Evolutionary conservation across 495 filamentous ascomycete genomes (phyloP).

Genomic region (Hypoxylon rickii): DNA sequence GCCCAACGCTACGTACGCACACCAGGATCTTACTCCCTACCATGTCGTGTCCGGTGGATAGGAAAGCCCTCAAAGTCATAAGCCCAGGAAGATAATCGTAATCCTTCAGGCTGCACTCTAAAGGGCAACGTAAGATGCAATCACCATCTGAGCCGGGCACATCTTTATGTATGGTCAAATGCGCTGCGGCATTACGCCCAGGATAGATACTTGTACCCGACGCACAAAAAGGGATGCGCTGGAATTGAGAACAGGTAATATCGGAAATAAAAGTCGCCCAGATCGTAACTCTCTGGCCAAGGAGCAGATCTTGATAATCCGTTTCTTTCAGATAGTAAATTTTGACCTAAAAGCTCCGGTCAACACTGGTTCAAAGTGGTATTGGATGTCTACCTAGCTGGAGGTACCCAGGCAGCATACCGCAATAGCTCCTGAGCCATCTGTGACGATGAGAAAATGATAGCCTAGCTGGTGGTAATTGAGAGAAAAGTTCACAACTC

Average conservation of each 20-base stretch:
- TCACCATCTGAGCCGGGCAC: slow-evolving; percentile 39
- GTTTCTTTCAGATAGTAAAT: slow-evolving; percentile 41
- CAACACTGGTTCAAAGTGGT: background rate
- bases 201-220: slow-evolving; percentile 55
- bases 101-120: slow-evolving; percentile 43
- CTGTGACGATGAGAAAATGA: slow-evolving; percentile 60
- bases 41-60: slow-evolving; percentile 56
- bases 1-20: slow-evolving; percentile 60
- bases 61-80: slow-evolving; percentile 60
- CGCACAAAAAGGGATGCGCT: slow-evolving; percentile 32
- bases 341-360: slow-evolving; percentile 43
- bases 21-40: slow-evolving; percentile 55
- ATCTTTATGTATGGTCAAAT: slow-evolving; percentile 58
- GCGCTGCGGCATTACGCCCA: slow-evolving; percentile 52
- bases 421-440: slow-evolving; percentile 60
- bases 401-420: slow-evolving; percentile 40
- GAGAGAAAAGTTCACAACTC: slow-evolving; percentile 60
- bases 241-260: slow-evolving; percentile 32
- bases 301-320: slow-evolving; percentile 37
- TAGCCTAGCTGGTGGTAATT: slow-evolving; percentile 45
- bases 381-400: background rate
- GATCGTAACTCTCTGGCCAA: slow-evolving; percentile 49
- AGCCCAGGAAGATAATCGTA: slow-evolving; percentile 47
- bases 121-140: slow-evolving; percentile 50
- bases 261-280: slow-evolving; percentile 48